These are phyloP conservation scores for Chlamydomonas reinhardtii DNA, from an alignment of 163 green algal genomes.

Conservation along the genomic window DNA sequence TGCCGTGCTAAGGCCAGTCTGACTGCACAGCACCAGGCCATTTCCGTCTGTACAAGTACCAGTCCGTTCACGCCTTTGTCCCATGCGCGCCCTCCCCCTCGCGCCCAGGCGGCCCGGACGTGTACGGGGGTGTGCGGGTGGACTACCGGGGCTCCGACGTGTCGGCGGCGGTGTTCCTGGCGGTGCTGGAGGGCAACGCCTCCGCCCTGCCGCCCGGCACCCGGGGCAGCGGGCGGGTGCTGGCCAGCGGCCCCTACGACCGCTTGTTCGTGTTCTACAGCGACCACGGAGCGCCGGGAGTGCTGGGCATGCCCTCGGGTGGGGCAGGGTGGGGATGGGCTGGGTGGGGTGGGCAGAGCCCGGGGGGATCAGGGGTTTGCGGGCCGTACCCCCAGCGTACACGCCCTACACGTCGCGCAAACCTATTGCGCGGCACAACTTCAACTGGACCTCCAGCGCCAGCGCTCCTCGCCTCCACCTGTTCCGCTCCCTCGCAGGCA, in stretches of 20 bases:
- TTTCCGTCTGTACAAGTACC: too few species aligned
- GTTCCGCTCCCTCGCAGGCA: slow-evolving; percentile 39
- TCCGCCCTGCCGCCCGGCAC: slow-evolving; percentile 46
- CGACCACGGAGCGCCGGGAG: slow-evolving; percentile 88
- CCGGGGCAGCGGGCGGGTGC: slow-evolving; percentile 71
- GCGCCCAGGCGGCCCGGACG: slow-evolving; percentile 75
- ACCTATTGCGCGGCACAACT: too few species aligned
- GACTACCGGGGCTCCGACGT: slow-evolving; percentile 91
- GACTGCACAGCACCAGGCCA: too few species aligned
- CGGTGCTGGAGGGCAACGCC: slow-evolving; percentile 87
- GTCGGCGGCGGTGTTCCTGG: slow-evolving; percentile 84
- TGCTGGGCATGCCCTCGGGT: slow-evolving; percentile 92
- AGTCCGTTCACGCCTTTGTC: too few species aligned
- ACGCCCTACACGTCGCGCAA: too few species aligned
- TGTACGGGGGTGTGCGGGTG: slow-evolving; percentile 86
- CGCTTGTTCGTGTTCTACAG: slow-evolving; percentile 94
- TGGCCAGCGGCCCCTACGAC: slow-evolving; percentile 84
- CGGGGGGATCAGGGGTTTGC: background rate
- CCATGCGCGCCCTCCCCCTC: background rate
- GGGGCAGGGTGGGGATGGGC: background rate
- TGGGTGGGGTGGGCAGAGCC: background rate
- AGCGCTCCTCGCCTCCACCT: too few species aligned
- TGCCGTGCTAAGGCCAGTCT: too few species aligned
- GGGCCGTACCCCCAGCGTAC: too few species aligned
- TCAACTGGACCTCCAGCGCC: too few species aligned